Percentiles rank a stretch among this genome's conserved stretches.
These are phyloP conservation scores for Miamiensis avidus DNA, from an alignment of 169 alveolate species.

Conservation along the genomic window DNA sequence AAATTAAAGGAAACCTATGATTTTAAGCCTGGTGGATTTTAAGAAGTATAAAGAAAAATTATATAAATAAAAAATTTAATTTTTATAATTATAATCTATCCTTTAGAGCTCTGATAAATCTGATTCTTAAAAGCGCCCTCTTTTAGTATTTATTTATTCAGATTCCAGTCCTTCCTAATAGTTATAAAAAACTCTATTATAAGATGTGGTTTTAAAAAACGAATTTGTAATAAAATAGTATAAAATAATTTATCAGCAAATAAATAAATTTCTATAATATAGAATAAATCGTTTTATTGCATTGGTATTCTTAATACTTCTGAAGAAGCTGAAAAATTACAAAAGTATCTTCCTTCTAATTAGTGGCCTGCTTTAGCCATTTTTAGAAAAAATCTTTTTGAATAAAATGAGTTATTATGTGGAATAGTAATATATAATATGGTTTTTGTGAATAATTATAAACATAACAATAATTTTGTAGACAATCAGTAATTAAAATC, in stretches of 20 bases:
- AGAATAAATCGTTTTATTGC: background rate
- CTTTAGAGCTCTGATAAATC: background rate
- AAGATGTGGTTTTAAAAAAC: background rate
- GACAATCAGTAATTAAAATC: background rate
- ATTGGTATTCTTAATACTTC: background rate
- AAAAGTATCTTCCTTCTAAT: background rate
- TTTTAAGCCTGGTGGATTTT: background rate
- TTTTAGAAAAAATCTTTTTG: conserved; percentile 12
- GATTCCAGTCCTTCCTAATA: background rate
- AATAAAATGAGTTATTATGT: conserved; percentile 1
- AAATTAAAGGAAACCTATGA: background rate
- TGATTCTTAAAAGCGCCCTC: background rate
- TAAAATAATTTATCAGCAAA: no score
- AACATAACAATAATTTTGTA: background rate
- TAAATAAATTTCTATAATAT: background rate
- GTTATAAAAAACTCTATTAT: no score
- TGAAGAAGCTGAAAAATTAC: background rate
- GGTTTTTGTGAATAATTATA: background rate
- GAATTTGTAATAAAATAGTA: background rate
- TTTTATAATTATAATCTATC: no score
- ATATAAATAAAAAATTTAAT: no score
- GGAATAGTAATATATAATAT: background rate
- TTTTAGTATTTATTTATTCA: background rate
- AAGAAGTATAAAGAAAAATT: background rate
- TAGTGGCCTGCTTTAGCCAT: background rate